Evolutionary conservation across 352 stramenopile genomes (phyloP).

Genomic region (Lagenidium sp.): DNA sequence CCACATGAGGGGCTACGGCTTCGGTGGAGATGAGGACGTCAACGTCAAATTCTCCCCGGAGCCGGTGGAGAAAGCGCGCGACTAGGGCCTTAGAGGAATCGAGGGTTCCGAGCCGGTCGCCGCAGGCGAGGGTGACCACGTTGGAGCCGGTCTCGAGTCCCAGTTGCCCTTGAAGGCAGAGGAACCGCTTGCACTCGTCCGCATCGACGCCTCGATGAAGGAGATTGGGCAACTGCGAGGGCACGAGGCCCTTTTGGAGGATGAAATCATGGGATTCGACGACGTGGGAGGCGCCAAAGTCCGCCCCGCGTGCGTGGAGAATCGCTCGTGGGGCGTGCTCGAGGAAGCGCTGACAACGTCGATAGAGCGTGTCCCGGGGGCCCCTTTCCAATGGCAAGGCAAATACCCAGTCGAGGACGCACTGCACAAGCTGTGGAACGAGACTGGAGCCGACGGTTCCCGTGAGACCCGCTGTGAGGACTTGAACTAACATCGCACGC

Average conservation of each 20-base stretch:
- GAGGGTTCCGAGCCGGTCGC: conserved; percentile 21
- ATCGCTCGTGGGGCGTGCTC: conserved; percentile 22
- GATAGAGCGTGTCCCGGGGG: conserved; percentile 10
- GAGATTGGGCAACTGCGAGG: conserved; percentile 26
- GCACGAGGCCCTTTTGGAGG: conserved; percentile 36
- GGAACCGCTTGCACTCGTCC: background rate
- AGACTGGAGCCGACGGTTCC: background rate
- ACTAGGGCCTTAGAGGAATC: conserved; percentile 11
- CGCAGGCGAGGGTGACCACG: conserved; percentile 11
- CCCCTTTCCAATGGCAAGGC: too few species aligned
- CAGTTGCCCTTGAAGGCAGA: conserved; percentile 13
- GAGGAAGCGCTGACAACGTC: conserved; percentile 22
- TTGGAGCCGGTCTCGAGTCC: conserved; percentile 26
- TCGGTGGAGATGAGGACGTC: conserved; percentile 40
- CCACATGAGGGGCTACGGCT: conserved; percentile 28
- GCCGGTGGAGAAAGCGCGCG: background rate
- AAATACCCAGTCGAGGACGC: too few species aligned
- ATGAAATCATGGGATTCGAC: conserved; percentile 36
- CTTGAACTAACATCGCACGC: too few species aligned
- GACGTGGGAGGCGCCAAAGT: conserved; percentile 24
- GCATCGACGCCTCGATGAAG: too few species aligned
- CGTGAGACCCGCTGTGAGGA: background rate
- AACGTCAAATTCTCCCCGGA: conserved; percentile 17
- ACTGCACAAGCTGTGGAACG: too few species aligned
- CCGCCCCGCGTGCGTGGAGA: conserved; percentile 7